These are phyloP conservation scores for Monosporozyma unispora DNA, from an alignment of 805 yeast genomes.

Conservation along the genomic window DNA sequence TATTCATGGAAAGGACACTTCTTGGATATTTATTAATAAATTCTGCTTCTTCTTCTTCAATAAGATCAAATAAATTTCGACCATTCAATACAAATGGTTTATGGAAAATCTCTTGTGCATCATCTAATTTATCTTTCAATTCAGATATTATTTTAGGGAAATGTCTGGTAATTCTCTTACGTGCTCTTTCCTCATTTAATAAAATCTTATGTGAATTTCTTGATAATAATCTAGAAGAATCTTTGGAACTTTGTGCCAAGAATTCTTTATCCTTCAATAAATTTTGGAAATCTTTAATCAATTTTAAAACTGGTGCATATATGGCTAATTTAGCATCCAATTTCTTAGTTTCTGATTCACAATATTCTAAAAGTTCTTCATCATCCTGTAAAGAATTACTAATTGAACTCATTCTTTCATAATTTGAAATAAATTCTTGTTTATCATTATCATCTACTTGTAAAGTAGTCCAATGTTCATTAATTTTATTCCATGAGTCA, in stretches of 20 bases:
- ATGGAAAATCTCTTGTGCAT: conserved; percentile 39
- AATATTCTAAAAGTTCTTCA: conserved; percentile 52
- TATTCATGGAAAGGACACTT: conserved; percentile 18
- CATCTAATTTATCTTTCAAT: conserved; percentile 38
- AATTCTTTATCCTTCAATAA: conserved; percentile 51
- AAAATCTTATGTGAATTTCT: conserved; percentile 72
- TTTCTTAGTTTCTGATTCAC: conserved; percentile 51
- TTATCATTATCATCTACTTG: conserved; percentile 49
- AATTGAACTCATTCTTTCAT: conserved; percentile 8
- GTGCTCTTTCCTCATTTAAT: conserved; percentile 66
- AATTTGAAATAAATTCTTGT: conserved; percentile 35
- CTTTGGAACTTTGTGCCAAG: conserved; percentile 62
- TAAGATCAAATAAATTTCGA: conserved; percentile 20
- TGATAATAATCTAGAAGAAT: conserved; percentile 68
- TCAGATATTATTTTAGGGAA: conserved; percentile 55
- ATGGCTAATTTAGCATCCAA: conserved; percentile 43
- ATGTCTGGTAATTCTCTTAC: conserved; percentile 58
- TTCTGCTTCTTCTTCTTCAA: conserved; percentile 27
- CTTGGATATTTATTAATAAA: conserved; percentile 27
- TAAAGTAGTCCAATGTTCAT: conserved; percentile 52
- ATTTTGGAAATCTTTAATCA: conserved; percentile 47
- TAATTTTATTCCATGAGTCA: conserved; percentile 52
- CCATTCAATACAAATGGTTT: conserved; percentile 30
- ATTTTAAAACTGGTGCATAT: conserved; percentile 45
- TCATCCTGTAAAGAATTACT: conserved; percentile 33